Conservation (phyloP, 2,329 filamentous ascomycete genomes). For the Penicillium crustosum region DNA sequence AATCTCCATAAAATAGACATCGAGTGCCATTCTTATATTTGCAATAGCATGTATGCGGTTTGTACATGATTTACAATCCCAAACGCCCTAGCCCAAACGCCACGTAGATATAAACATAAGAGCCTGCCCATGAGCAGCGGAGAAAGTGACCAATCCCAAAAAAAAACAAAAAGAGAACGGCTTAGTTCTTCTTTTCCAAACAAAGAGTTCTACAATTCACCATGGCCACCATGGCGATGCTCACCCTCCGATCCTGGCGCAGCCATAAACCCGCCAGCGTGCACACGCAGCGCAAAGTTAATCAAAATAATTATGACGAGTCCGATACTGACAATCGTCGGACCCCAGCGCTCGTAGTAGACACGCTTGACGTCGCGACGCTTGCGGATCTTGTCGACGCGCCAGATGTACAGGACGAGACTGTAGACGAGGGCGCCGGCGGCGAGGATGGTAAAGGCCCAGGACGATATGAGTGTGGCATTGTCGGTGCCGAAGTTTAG, state of each 20-base stretch:
- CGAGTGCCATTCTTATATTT: slow-evolving; percentile 7
- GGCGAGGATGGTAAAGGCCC: slow-evolving; percentile 79
- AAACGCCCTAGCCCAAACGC: slow-evolving; percentile 2
- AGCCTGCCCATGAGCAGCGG: neutral
- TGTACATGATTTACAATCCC: slow-evolving; percentile 9
- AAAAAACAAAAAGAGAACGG: neutral
- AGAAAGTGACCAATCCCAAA: neutral
- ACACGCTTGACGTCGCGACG: slow-evolving; percentile 70
- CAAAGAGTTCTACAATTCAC: slow-evolving; percentile 14
- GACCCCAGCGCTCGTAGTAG: slow-evolving; percentile 89
- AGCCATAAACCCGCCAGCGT: slow-evolving; percentile 44
- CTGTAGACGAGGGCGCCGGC: slow-evolving; percentile 77
- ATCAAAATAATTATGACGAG: slow-evolving; percentile 72
- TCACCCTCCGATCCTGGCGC: slow-evolving; percentile 12
- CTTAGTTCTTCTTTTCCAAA: neutral
- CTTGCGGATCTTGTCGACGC: slow-evolving; percentile 79
- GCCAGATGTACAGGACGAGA: slow-evolving; percentile 81
- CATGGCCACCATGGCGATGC: slow-evolving; percentile 18
- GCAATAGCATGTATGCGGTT: slow-evolving; percentile 8
- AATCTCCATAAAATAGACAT: neutral
- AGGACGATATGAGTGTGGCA: slow-evolving; percentile 67
- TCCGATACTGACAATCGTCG: slow-evolving; percentile 70
- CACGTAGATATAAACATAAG: slow-evolving; percentile 4
- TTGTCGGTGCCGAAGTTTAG: slow-evolving; percentile 71
- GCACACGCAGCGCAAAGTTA: slow-evolving; percentile 79